A percentile compares a stretch with the other conserved stretches of the same genome.
These are phyloP conservation scores for Sophora flavescens DNA, from an alignment of 306 rosid species.

Conservation along the genomic window DNA sequence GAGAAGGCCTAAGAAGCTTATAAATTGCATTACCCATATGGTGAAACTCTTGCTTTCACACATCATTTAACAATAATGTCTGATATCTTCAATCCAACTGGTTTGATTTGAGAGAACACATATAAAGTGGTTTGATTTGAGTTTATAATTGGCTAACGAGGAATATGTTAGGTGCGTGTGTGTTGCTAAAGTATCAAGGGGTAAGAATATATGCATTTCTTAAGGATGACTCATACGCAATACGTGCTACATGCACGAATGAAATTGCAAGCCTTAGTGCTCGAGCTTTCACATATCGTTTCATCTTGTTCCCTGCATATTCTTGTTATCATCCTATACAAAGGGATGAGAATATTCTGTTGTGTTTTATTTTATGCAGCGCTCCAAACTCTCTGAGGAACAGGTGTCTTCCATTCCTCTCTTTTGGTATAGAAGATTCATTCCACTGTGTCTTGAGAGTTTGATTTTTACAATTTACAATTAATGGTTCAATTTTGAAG, in stretches of 20 bases:
- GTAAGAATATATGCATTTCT: conserved; percentile 50
- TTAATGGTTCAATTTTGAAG: too few relatives aligned
- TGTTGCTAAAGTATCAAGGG: conserved; percentile 23
- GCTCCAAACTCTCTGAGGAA: too few relatives aligned
- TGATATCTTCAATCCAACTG: neutral
- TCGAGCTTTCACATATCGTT: neutral
- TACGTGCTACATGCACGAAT: neutral
- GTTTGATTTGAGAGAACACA: neutral
- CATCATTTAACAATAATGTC: conserved; percentile 27
- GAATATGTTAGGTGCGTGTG: neutral
- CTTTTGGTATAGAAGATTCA: too few relatives aligned
- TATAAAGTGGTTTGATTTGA: neutral
- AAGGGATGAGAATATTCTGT: too few relatives aligned
- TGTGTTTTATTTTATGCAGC: too few relatives aligned
- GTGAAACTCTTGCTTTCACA: conserved; percentile 42
- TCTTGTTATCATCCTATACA: neutral
- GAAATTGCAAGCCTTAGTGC: neutral
- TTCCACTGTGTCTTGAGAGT: too few relatives aligned
- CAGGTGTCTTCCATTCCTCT: too few relatives aligned
- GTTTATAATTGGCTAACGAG: neutral
- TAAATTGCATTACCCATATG: conserved; percentile 35
- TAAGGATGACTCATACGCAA: conserved; percentile 1
- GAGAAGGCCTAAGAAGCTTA: conserved; percentile 49
- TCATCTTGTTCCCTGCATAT: neutral
- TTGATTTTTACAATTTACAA: too few relatives aligned